Evolutionary conservation across 164 flowering plant species (phyloP), one percentile per base, ranked within the genome.

Genomic region (Liriodendron chinense): DNA sequence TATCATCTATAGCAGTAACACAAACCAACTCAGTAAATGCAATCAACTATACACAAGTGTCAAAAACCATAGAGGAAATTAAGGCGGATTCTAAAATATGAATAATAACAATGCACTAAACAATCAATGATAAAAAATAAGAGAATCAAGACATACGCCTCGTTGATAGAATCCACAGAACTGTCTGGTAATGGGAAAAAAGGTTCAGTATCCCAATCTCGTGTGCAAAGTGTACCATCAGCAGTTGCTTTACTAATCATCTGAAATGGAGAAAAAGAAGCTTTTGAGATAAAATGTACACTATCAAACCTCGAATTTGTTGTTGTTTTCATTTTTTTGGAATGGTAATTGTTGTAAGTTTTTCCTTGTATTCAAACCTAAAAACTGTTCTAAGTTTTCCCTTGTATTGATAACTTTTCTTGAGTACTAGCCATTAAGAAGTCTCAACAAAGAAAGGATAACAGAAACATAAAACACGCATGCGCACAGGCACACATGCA

Each of bases 151-250:
- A 80, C 85, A 82, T 90, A 92, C 98, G 80, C 83, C 72, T 81
- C 85, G 77, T 80, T 77, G 61, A 74, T 79, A 2, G 71, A 71
- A 77, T 86, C 88, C 5, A 72, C 28, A n/a, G 21, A 8, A 69
- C 49, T 62, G 66, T 79, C 79, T 28, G 96, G 92, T 65, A 94
- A 49, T 14, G 90, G 80, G 74, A 94, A 96, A 72, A 96, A 93
- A 69, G 98, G 97, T 82, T 94, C 95, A 14, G 70, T 85, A 85
- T 96, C 99, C 99, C 99, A 96, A 78, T 96, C 89, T 69, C 86
- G 85, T n/a, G 95, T 88, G 78, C 81, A 75, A 63, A 96, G 91
- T 49, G 96, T 90, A 50, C 94, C 92, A 80, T 96, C 97, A 77
- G 89, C 84, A 68, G 87, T 88, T 78, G 97, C 94, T 80, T 86